phyloP scores from a whole-genome alignment of 1,139 yeast species.

The Groenewaldozyma sp. region DNA sequence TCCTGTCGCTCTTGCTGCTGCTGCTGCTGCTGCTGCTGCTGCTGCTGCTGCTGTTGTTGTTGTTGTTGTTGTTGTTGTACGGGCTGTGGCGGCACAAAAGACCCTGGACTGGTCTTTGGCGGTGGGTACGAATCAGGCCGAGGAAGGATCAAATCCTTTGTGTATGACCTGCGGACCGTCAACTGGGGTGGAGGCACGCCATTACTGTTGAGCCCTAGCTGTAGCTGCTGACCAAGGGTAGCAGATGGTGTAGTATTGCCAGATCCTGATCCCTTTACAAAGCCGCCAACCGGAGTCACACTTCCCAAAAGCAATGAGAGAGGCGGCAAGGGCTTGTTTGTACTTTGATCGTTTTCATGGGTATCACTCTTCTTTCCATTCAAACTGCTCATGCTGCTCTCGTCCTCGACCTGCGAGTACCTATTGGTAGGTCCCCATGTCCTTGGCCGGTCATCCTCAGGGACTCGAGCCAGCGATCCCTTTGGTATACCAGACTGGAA shows the following conservation, averaged over 20 bases:
- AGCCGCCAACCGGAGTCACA: background rate
- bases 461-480: constrained; percentile 5
- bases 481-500: constrained; percentile 10
- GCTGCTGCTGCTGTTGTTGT: constrained; percentile 6
- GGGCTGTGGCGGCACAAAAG: constrained; percentile 5
- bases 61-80: constrained; percentile 1
- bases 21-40: constrained; percentile 1
- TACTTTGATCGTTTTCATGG: too few relatives aligned
- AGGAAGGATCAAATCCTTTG: constrained; percentile 22
- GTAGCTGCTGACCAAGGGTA: background rate
- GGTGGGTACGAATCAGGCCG: constrained; percentile 25
- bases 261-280: background rate
- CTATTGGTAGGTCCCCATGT: constrained; percentile 28
- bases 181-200: constrained; percentile 17
- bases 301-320: constrained; percentile 13
- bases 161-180: constrained; percentile 22
- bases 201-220: background rate
- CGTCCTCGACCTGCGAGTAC: constrained; percentile 20
- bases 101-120: constrained; percentile 13
- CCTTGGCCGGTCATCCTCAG: constrained; percentile 25
- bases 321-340: constrained; percentile 17
- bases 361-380: too few relatives aligned
- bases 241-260: background rate
- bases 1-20: background rate
- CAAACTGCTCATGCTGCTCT: constrained; percentile 13